phyloP scores from a whole-genome alignment of 2,329 filamentous ascomycete genomes.

The Microcyclosporella mali region DNA sequence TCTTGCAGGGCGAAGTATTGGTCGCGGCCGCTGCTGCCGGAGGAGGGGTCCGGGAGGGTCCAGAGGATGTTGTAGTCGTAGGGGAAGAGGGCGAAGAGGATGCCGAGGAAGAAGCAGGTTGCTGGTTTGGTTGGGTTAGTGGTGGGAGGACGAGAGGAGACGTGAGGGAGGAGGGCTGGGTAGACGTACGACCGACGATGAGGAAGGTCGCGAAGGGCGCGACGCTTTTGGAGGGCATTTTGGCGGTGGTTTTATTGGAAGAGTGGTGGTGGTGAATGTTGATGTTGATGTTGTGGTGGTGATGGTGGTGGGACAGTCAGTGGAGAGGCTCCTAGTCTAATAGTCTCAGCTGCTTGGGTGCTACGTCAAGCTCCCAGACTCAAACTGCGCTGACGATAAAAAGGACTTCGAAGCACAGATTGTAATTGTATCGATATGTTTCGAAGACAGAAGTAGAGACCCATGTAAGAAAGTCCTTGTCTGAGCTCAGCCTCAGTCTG shows the following conservation, averaged over 20 bases:
- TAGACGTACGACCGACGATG: slow-evolving; percentile 80
- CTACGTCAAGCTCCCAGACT: background rate
- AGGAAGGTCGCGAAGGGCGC: slow-evolving; percentile 85
- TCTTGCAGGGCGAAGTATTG: slow-evolving; percentile 80
- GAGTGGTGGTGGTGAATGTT: background rate
- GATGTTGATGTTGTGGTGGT: background rate
- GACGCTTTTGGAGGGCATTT: slow-evolving; percentile 26
- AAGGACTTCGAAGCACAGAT: no score
- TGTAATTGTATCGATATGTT: no score
- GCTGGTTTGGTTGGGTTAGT: slow-evolving; percentile 29
- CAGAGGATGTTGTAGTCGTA: slow-evolving; percentile 92
- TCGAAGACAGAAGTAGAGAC: no score
- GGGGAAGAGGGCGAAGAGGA: slow-evolving; percentile 91
- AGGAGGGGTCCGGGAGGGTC: slow-evolving; percentile 49
- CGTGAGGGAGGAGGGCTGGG: background rate
- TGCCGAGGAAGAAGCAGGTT: slow-evolving; percentile 89
- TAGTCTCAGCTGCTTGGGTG: background rate
- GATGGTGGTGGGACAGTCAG: background rate
- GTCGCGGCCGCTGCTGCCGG: slow-evolving; percentile 36
- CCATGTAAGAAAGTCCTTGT: no score
- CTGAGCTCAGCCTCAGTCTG: no score
- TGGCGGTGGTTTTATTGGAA: slow-evolving; percentile 9
- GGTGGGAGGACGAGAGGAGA: background rate
- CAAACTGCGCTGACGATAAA: no score
- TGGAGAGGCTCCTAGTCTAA: background rate